A percentile compares a stretch with the other conserved stretches of the same genome.
Evolutionary conservation across 768 basidiomycete genomes (phyloP).

Genomic region (Dendrothele bispora): DNA sequence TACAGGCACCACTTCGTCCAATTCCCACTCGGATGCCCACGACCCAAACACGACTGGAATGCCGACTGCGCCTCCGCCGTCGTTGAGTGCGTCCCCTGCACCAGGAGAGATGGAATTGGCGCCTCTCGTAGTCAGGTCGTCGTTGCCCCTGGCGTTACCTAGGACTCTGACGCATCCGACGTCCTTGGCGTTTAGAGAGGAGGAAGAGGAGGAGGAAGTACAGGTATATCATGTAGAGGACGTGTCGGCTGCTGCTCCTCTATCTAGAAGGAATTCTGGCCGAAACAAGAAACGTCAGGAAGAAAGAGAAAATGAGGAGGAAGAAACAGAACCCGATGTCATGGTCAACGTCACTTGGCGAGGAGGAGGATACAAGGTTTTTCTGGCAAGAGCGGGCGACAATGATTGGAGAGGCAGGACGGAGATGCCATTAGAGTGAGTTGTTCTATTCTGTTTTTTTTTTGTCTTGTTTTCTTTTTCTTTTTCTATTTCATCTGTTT

Average conservation of each 20-base stretch:
- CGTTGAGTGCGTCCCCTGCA: neutral
- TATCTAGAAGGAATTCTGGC: too few relatives aligned
- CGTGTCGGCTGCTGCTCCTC: neutral
- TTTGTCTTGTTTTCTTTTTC: too few relatives aligned
- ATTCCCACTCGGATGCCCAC: neutral
- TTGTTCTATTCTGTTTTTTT: too few relatives aligned
- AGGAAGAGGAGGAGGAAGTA: too few relatives aligned
- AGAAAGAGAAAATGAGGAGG: too few relatives aligned
- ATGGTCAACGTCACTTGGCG: slow-evolving; percentile 56
- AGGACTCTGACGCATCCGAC: neutral
- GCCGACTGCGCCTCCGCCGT: neutral
- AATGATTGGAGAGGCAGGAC: slow-evolving; percentile 73
- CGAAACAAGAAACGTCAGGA: too few relatives aligned
- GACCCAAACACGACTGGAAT: too few relatives aligned
- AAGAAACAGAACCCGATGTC: too few relatives aligned
- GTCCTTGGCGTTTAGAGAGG: neutral
- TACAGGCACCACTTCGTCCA: neutral
- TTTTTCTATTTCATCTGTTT: too few relatives aligned
- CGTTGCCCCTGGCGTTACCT: slow-evolving; percentile 2
- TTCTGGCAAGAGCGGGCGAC: slow-evolving; percentile 70
- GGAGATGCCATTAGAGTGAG: slow-evolving; percentile 65
- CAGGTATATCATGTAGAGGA: neutral
- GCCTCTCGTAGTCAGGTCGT: neutral
- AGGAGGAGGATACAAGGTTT: slow-evolving; percentile 61
- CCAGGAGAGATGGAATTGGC: neutral